Evolutionary conservation across 257 asterid genomes (phyloP), one percentile per base, ranked within the genome.

Genomic region (Solanum chilense): DNA sequence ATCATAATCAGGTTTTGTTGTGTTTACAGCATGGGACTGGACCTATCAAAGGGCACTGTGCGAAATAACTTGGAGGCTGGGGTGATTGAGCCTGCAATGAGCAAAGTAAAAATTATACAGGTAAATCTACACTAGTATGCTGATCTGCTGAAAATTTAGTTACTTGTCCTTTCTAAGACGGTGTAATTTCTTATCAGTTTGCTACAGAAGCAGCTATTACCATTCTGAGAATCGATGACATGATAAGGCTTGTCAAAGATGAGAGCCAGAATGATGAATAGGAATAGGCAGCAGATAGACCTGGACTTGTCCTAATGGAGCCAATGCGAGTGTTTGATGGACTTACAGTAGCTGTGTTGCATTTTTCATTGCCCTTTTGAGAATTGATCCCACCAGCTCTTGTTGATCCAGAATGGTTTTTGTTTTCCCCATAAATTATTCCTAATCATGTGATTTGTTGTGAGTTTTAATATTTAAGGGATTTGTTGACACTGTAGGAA

Each of bases 161-260:
- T 35, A 69, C 29, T 49, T n/a, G 23, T 25, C 82, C 44, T 52
- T 82, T 45, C 69, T 75, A 44, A 71, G 39, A 58, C 33, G 3
- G 25, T 49, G 85, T 29, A 47, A 68, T 52, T 11, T 85, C 78
- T 11, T 33, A 10, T n/a, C 95, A 97, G 99, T 95, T 97, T 95
- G 99, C 99, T 23, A 97, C 99, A 4, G 99, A 97, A 92, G 99
- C 98, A 12, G 98, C 98, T 69, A 95, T 96, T 81, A 95, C 99
- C n/a, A 95, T 96, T 92, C 98, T 97, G 88, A 97, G 99, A 44
- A 97, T 97, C 9, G 98, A 97, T 90, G 98, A 97, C 94, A 95
- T 95, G 99, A 94, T 97, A 91, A 95, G 85, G 95, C 97, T 97
- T 33, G 91, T 91, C 90, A 95, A 95, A 90, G 99, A 95, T 56